Evolutionary conservation across 2,329 filamentous ascomycete genomes (phyloP).

Genomic region (Albifimbria verrucaria): DNA sequence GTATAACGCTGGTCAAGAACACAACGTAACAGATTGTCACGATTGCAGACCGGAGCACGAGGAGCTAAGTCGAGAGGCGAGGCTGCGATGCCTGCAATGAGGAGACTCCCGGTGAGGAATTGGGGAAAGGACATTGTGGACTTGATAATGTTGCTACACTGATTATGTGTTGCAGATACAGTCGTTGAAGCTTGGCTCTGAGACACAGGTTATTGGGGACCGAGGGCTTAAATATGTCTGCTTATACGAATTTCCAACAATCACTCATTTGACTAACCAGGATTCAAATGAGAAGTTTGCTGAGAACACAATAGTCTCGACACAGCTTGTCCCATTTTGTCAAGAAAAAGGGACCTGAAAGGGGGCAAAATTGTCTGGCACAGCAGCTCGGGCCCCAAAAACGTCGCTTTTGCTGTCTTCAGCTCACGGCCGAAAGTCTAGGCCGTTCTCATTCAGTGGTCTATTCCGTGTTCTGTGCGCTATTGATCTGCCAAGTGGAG

Average conservation of each 20-base stretch:
- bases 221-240: no score
- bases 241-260: no score
- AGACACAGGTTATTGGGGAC: no score
- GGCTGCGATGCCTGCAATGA: background rate
- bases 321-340: background rate
- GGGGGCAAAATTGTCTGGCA: background rate
- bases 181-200: no score
- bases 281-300: no score
- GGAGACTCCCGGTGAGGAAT: background rate
- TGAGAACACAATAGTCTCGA: background rate
- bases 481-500: background rate
- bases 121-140: background rate
- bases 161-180: no score
- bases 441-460: background rate
- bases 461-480: background rate
- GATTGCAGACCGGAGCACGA: constrained; percentile 9
- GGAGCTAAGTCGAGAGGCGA: background rate
- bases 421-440: background rate
- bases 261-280: no score
- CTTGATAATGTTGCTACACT: background rate
- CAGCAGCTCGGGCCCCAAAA: background rate
- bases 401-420: background rate
- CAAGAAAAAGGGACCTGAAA: background rate
- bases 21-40: constrained; percentile 18
- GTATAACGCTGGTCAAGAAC: constrained; percentile 16